A percentile compares a stretch with the other conserved stretches of the same genome.
Evolutionary conservation across 345 rosid species (phyloP).

Genomic region (Diplotaxis tenuifolia): DNA sequence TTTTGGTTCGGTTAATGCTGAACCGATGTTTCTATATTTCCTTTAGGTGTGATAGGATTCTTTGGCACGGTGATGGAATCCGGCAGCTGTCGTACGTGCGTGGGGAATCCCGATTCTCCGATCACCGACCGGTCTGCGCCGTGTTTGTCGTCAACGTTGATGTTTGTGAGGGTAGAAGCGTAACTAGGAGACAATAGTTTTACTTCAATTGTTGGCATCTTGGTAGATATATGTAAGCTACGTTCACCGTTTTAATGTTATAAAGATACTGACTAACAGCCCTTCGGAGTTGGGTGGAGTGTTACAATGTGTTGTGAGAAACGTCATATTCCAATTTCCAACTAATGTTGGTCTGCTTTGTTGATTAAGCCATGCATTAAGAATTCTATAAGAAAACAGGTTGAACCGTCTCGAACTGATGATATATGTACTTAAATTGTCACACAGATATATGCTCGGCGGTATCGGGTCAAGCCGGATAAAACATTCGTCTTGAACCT

Average conservation of each 20-base stretch:
- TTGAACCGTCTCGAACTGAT: background rate
- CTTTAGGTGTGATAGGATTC: slow-evolving; percentile 88
- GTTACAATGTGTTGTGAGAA: slow-evolving; percentile 21
- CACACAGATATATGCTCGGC: background rate
- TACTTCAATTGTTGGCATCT: background rate
- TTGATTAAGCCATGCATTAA: background rate
- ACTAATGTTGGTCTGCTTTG: background rate
- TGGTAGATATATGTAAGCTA: background rate
- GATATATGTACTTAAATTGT: background rate
- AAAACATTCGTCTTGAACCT: background rate
- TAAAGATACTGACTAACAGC: background rate
- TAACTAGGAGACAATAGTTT: slow-evolving; percentile 28
- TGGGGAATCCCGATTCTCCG: slow-evolving; percentile 72
- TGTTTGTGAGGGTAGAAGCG: slow-evolving; percentile 39
- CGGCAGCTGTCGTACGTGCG: slow-evolving; percentile 56
- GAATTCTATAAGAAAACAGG: background rate
- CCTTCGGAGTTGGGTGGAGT: background rate
- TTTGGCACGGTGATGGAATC: slow-evolving; percentile 82
- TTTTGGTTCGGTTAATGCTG: slow-evolving; percentile 7
- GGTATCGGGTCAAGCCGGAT: background rate
- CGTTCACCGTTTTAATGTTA: background rate
- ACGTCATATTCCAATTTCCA: background rate
- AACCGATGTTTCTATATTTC: background rate
- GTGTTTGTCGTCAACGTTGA: slow-evolving; percentile 59
- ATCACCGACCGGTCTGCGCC: slow-evolving; percentile 83